Conservation (phyloP, 140 eudicot genomes). For the Stevia rebaudiana region DNA sequence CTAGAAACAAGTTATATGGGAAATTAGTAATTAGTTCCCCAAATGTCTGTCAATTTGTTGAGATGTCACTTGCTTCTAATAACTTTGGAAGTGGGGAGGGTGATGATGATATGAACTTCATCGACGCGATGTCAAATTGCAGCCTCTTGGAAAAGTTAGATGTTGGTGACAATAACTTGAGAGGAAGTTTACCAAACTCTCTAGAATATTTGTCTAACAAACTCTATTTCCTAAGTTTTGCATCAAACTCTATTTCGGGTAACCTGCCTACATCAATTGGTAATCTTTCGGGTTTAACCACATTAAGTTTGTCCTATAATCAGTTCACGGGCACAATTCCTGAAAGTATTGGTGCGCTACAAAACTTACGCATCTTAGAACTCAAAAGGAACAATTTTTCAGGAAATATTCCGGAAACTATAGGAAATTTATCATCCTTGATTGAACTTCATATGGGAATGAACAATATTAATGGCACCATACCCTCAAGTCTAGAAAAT, state of each 20-base stretch:
- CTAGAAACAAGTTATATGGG: too few species aligned
- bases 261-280: conserved; percentile 27
- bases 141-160: neutral
- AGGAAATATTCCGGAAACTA: conserved; percentile 25
- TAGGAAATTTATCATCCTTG: conserved; percentile 31
- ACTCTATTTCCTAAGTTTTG: neutral
- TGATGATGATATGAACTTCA: conserved; percentile 31
- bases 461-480: conserved; percentile 23
- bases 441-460: conserved; percentile 9
- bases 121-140: conserved; percentile 31
- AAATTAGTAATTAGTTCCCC: too few species aligned
- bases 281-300: conserved; percentile 10
- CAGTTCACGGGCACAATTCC: conserved; percentile 26
- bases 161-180: conserved; percentile 23
- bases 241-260: conserved; percentile 19
- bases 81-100: conserved; percentile 21
- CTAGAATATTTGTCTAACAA: conserved; percentile 15
- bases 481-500: conserved; percentile 27
- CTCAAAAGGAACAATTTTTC: conserved; percentile 15
- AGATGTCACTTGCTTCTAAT: neutral
- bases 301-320: conserved; percentile 6
- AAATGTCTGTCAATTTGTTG: too few species aligned
- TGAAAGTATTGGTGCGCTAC: conserved; percentile 11
- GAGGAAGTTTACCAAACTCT: conserved; percentile 21
- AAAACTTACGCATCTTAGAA: conserved; percentile 10